Conservation (phyloP, 495 filamentous ascomycete genomes). For the Podospora pseudoanserina region DNA sequence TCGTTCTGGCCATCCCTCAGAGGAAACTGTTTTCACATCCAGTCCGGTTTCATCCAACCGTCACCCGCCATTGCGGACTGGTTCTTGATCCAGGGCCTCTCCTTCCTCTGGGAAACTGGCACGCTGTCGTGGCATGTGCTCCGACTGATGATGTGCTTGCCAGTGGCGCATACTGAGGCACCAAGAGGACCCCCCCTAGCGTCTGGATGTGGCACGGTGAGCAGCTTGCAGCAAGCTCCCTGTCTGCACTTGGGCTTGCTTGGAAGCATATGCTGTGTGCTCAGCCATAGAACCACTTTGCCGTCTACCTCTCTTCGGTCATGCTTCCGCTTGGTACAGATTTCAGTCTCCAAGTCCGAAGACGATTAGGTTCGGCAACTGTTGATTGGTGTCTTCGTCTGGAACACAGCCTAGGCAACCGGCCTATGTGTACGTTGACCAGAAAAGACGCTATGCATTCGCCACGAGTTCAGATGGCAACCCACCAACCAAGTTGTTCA, state of each 20-base stretch:
- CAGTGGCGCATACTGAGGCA: conserved; percentile 6
- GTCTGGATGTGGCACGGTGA: conserved; percentile 19
- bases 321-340: neutral
- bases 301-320: neutral
- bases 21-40: conserved; percentile 9
- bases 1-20: conserved; percentile 1
- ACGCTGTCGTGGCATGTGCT: neutral
- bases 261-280: conserved; percentile 4
- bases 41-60: neutral
- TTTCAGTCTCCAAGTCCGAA: neutral
- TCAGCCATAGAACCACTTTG: neutral
- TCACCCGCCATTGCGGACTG: neutral
- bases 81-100: no score
- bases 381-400: neutral
- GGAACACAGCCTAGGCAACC: neutral
- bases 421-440: neutral
- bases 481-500: neutral
- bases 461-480: neutral
- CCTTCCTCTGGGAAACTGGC: neutral
- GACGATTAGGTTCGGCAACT: neutral
- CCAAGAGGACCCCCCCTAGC: conserved; percentile 5
- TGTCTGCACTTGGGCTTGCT: conserved; percentile 5
- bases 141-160: neutral
- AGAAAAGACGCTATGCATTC: neutral
- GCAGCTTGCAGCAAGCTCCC: conserved; percentile 11